These are phyloP conservation scores for Aspergillus sergii DNA, from an alignment of 2,329 filamentous ascomycete species.

Conservation along the genomic window DNA sequence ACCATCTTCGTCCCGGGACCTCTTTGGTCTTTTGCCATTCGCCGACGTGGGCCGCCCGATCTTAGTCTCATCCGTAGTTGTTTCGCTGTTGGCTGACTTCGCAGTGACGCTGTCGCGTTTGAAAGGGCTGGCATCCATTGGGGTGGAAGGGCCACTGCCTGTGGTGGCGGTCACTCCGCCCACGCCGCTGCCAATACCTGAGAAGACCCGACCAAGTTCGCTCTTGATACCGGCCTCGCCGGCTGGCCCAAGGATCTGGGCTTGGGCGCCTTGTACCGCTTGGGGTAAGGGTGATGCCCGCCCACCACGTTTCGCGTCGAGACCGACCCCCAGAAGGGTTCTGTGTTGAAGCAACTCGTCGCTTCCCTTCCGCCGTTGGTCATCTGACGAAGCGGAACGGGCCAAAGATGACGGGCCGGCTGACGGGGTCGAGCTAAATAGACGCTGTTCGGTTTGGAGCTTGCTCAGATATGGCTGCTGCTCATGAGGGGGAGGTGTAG, in stretches of 20 bases:
- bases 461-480: slow-evolving; percentile 37
- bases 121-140: slow-evolving; percentile 55
- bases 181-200: slow-evolving; percentile 78
- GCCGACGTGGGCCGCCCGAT: slow-evolving; percentile 47
- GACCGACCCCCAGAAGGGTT: slow-evolving; percentile 70
- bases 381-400: slow-evolving; percentile 34
- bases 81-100: slow-evolving; percentile 46
- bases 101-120: slow-evolving; percentile 52
- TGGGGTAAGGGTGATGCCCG: slow-evolving; percentile 87
- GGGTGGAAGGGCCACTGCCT: slow-evolving; percentile 57
- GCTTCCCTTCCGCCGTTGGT: slow-evolving; percentile 48
- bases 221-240: slow-evolving; percentile 90
- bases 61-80: slow-evolving; percentile 41
- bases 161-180: slow-evolving; percentile 55
- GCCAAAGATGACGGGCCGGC: slow-evolving; percentile 30
- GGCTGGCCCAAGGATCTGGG: slow-evolving; percentile 74
- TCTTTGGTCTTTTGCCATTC: slow-evolving; percentile 63
- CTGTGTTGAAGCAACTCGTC: slow-evolving; percentile 64
- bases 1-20: slow-evolving; percentile 74
- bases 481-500: slow-evolving; percentile 36
- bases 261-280: slow-evolving; percentile 88
- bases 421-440: slow-evolving; percentile 38
- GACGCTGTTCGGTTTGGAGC: slow-evolving; percentile 34
- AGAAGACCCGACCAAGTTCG: slow-evolving; percentile 93
- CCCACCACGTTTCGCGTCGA: slow-evolving; percentile 77